These are phyloP conservation scores for Beauveria medogensis DNA, from an alignment of 2,329 filamentous ascomycete species.

Conservation along the genomic window DNA sequence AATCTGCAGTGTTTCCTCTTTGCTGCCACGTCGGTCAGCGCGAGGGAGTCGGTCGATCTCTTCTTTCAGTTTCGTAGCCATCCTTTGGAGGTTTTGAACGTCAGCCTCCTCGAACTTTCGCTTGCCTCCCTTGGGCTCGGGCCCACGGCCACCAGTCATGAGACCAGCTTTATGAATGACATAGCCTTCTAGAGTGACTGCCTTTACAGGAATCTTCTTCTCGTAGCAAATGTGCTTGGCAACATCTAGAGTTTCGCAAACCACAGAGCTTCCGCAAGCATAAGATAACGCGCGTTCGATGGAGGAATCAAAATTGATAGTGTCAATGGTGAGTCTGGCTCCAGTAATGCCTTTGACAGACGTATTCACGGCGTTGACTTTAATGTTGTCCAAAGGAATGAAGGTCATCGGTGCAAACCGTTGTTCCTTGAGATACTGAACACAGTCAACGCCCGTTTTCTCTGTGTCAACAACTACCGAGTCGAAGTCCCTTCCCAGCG, in stretches of 20 bases:
- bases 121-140: constrained; percentile 63
- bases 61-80: constrained; percentile 65
- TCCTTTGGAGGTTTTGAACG: constrained; percentile 71
- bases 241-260: constrained; percentile 79
- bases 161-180: constrained; percentile 94
- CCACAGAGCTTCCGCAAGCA: constrained; percentile 88
- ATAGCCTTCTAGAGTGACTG: constrained; percentile 88
- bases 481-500: constrained; percentile 88
- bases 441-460: constrained; percentile 88
- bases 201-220: constrained; percentile 79
- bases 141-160: constrained; percentile 90
- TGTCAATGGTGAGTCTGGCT: constrained; percentile 86
- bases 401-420: constrained; percentile 84
- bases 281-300: constrained; percentile 91
- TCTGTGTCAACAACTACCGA: constrained; percentile 92
- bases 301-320: constrained; percentile 83
- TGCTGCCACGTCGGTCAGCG: constrained; percentile 62
- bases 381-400: constrained; percentile 94
- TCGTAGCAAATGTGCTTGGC: constrained; percentile 88
- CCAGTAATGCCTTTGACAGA: constrained; percentile 84
- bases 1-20: constrained; percentile 73
- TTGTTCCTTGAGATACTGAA: constrained; percentile 88
- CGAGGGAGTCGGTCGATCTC: constrained; percentile 77
- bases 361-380: constrained; percentile 83
- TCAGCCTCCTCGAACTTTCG: constrained; percentile 86